These are phyloP conservation scores for Melampsora occidentalis DNA, from an alignment of 1,284 basidiomycete genomes.

Conservation along the genomic window DNA sequence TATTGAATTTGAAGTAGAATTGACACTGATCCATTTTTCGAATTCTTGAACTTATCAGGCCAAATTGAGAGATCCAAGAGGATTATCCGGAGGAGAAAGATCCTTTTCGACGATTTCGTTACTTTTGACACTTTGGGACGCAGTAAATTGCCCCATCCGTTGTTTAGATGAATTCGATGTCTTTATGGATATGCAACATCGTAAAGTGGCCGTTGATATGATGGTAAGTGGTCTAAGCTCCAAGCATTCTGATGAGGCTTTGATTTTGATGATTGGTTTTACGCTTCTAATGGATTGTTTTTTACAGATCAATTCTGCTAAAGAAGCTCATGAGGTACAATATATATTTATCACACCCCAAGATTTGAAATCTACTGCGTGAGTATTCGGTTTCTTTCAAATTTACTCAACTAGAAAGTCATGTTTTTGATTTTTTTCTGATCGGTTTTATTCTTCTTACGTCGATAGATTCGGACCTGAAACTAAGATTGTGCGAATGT, in stretches of 20 bases:
- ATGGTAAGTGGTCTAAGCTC: slow-evolving; percentile 55
- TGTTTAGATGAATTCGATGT: slow-evolving; percentile 82
- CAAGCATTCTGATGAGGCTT: no score
- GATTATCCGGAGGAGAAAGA: slow-evolving; percentile 85
- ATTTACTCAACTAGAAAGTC: no score
- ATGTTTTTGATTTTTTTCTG: no score
- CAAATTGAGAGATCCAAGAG: slow-evolving; percentile 55
- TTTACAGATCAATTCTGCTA: slow-evolving; percentile 70
- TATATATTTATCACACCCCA: slow-evolving; percentile 85
- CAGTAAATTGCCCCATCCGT: slow-evolving; percentile 85
- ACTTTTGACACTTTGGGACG: slow-evolving; percentile 88
- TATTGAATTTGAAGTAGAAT: no score
- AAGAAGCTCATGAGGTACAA: slow-evolving; percentile 76
- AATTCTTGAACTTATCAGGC: not conserved
- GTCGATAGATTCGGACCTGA: slow-evolving; percentile 17
- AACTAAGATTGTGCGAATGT: slow-evolving; percentile 23
- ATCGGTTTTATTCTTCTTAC: no score
- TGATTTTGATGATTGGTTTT: no score
- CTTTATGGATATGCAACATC: slow-evolving; percentile 92
- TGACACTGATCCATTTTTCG: not conserved
- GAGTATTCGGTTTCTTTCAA: not conserved
- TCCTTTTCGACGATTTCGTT: slow-evolving; percentile 95
- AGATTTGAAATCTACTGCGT: slow-evolving; percentile 47
- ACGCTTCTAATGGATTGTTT: no score
- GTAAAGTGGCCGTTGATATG: slow-evolving; percentile 85